A percentile compares a stretch with the other conserved stretches of the same genome.
Evolutionary conservation across 163 green algal species (phyloP).

Genomic region (Volvox carteri): DNA sequence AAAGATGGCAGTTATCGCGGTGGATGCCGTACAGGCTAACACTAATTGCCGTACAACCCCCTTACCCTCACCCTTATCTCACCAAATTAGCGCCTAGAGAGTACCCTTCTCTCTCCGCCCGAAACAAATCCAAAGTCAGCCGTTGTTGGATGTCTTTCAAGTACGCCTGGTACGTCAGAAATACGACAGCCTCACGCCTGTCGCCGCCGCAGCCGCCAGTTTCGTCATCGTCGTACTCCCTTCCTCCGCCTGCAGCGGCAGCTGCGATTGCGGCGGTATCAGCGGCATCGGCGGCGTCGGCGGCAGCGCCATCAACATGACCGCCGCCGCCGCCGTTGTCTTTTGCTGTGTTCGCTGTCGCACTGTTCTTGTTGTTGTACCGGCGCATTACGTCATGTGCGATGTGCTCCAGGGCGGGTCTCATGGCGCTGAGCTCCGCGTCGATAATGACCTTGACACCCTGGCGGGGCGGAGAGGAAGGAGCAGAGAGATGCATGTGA

Average conservation of each 20-base stretch:
- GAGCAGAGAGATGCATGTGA: no score
- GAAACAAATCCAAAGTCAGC: neutral
- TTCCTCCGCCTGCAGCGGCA: no score
- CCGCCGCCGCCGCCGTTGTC: no score
- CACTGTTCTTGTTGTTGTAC: neutral
- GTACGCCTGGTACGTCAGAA: neutral
- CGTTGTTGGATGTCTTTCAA: neutral
- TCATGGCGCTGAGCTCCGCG: neutral
- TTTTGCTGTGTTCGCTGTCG: no score
- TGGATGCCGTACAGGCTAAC: no score
- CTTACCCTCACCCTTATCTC: neutral
- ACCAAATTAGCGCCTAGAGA: neutral
- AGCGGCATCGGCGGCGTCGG: neutral
- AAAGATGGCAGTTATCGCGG: no score
- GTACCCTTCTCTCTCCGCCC: neutral
- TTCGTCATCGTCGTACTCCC: no score
- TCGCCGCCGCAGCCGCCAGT: no score
- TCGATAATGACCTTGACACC: neutral
- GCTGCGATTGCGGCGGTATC: no score
- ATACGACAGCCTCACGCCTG: neutral
- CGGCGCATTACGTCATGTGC: neutral
- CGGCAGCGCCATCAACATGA: no score
- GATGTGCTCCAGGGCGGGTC: neutral
- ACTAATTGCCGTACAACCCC: no score
- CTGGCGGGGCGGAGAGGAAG: no score